Evolutionary conservation across 441 rosid species (phyloP), one percentile per base, ranked within the genome.

Genomic region (Mallotus japonicus): DNA sequence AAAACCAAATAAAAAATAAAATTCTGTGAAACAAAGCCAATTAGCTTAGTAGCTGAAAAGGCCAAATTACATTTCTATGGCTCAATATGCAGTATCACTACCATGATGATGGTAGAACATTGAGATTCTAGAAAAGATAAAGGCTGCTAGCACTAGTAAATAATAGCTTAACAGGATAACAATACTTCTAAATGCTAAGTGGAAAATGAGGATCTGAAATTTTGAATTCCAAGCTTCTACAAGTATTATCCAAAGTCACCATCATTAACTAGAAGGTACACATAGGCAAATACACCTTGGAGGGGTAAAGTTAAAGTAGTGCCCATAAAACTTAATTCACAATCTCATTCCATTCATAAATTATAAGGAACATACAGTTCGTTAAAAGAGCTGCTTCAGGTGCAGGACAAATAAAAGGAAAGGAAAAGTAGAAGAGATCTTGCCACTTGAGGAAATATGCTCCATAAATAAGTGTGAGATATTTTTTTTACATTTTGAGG

Each of bases 1-100:
- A 32, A 32, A 58, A 67, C 60, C 7, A 49, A 58, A 65, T 20
- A 8, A 10, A 24, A 64, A 62, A 15, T 42, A 69, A 40, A 54
- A 11, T 37, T 54, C 59, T 51, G 58, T 57, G 37, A 69, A 40
- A 54, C 44, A 55, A 68, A 59, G 47, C 24, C 74, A 50, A 58
- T 40, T 58, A 50, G 51, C 40, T 20, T 42, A 16, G 19, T 40
- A 16, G 46, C 32, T 6, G 14, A 65, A 44, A 53, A 32, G 22
- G 65, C 40, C 9, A 65, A 37, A 70, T 12, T 20, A 49, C 20
- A 17, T n/a, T 68, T 42, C 49, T 47, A 44, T 11, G 16, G n/a
- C 1, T 64, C 34, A 40, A 17, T 24, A 54, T 64, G 63, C 63
- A 73, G 50, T 40, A 56, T 58, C 55, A 56, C 8, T 37, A 12